phyloP scores from a whole-genome alignment of 345 rosid genomes.

The Triadica sebifera region DNA sequence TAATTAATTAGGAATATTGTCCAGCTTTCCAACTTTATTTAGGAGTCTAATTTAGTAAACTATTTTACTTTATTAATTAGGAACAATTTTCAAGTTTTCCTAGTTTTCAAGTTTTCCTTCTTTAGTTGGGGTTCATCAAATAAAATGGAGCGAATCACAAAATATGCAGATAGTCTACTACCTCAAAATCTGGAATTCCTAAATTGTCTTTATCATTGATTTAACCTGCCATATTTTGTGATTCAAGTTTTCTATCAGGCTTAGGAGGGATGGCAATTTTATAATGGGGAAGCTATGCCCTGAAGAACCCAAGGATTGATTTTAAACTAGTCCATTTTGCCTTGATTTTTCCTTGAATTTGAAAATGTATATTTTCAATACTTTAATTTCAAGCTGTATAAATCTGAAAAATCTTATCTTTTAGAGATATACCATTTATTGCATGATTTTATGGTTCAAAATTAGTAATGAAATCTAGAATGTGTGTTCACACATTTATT shows the following conservation, averaged over 20 bases:
- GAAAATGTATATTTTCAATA: not conserved
- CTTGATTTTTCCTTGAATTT: too few relatives aligned
- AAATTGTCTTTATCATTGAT: not conserved
- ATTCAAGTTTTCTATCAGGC: not conserved
- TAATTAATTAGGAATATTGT: too few relatives aligned
- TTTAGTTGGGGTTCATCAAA: too few relatives aligned
- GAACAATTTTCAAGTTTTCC: too few relatives aligned
- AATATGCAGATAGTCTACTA: not conserved
- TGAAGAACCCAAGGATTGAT: not conserved
- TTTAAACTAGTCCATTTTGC: not conserved
- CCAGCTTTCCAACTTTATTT: too few relatives aligned
- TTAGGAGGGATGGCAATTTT: not conserved
- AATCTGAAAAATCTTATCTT: not conserved
- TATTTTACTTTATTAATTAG: too few relatives aligned
- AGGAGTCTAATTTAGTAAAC: too few relatives aligned
- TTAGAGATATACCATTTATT: not conserved
- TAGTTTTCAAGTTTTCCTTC: too few relatives aligned
- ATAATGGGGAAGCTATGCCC: not conserved
- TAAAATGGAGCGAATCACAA: not conserved
- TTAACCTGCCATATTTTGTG: not conserved
- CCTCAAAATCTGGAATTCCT: not conserved
- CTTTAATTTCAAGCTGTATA: not conserved
- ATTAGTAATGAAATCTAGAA: not conserved
- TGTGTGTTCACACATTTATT: not conserved
- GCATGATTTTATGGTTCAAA: not conserved